Conservation (phyloP, 208 protist genomes). For the Wallacemonas sp. region DNA sequence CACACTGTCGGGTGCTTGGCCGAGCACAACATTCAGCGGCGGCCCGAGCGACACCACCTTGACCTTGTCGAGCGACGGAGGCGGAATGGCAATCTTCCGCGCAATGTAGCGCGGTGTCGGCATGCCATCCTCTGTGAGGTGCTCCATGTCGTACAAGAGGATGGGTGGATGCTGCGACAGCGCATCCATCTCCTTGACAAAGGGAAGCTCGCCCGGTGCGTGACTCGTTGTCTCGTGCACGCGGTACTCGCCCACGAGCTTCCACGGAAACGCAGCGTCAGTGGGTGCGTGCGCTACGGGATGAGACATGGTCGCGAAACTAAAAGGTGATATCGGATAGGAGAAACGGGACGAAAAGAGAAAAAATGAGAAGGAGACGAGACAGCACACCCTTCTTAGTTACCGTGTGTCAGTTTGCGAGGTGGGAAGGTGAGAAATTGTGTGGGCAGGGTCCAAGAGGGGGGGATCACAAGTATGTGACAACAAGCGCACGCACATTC, state of each 20-base stretch:
- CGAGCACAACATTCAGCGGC: constrained; percentile 42
- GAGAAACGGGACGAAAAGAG: too few relatives aligned
- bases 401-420: too few relatives aligned
- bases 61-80: constrained; percentile 34
- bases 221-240: background rate
- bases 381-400: too few relatives aligned
- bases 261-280: constrained; percentile 14
- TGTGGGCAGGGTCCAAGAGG: too few relatives aligned
- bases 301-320: background rate
- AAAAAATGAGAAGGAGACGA: too few relatives aligned
- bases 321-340: too few relatives aligned
- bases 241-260: constrained; percentile 8
- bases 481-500: background rate
- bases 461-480: background rate
- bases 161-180: constrained; percentile 24
- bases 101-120: constrained; percentile 48
- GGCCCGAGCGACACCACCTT: constrained; percentile 61
- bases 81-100: constrained; percentile 44
- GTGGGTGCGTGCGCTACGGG: background rate
- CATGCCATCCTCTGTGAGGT: constrained; percentile 5
- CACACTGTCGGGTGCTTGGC: constrained; percentile 14
- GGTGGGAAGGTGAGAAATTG: too few relatives aligned
- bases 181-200: constrained; percentile 5
- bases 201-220: constrained; percentile 2
- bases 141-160: constrained; percentile 35